These are phyloP conservation scores for Chenopodium suecicum DNA, from an alignment of 148 eudicot genomes.

Conservation along the genomic window DNA sequence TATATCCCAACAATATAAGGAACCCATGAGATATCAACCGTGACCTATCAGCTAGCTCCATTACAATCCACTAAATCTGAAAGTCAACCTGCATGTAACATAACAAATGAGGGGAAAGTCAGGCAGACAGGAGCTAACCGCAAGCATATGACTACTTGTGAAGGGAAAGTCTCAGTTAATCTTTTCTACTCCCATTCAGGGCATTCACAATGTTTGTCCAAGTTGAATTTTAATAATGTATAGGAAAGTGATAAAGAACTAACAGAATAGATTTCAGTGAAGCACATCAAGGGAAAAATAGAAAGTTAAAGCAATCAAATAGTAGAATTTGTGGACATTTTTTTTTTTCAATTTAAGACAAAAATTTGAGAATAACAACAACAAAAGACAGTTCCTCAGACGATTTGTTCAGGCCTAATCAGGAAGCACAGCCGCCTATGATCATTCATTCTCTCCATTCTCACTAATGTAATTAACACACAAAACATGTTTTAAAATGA, in stretches of 20 bases:
- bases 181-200: not conserved
- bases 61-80: slow-evolving; percentile 14
- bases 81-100: slow-evolving; percentile 16
- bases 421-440: not conserved
- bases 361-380: not conserved
- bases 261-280: not conserved
- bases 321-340: not conserved
- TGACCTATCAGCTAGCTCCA: slow-evolving; percentile 27
- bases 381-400: not conserved
- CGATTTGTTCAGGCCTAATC: not conserved
- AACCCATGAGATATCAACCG: slow-evolving; percentile 18
- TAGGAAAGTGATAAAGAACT: not conserved
- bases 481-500: not conserved
- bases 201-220: not conserved
- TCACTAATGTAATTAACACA: not conserved
- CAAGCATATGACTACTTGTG: not conserved
- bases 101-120: not conserved
- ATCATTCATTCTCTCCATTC: not conserved
- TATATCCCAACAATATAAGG: slow-evolving; percentile 17
- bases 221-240: not conserved
- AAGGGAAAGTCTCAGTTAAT: not conserved
- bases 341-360: not conserved
- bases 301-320: not conserved
- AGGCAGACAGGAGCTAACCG: not conserved
- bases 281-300: not conserved